Conservation (phyloP, 225 moss, liverwort and hornwort genomes). For the Marchantia paleacea region DNA sequence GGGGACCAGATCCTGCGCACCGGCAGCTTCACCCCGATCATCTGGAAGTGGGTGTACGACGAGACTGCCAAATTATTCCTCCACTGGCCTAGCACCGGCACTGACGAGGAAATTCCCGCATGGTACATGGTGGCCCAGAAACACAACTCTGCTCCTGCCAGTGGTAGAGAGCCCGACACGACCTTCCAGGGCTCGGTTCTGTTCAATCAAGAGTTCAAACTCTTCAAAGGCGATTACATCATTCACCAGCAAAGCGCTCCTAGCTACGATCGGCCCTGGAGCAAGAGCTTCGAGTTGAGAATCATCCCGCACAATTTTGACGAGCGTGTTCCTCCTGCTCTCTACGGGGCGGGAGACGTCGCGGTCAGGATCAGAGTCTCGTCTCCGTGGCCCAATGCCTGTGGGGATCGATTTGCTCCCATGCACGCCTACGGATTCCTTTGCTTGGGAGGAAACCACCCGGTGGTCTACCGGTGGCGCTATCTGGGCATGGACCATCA, state of each 20-base stretch:
- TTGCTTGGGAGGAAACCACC: neutral
- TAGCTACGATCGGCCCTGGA: neutral
- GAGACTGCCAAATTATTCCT: neutral
- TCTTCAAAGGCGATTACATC: neutral
- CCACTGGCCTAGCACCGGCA: neutral
- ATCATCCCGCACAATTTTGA: neutral
- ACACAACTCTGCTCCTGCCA: neutral
- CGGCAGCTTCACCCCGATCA: neutral
- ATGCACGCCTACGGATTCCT: neutral
- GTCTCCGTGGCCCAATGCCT: neutral
- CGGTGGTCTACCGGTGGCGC: neutral
- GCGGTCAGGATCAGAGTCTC: neutral
- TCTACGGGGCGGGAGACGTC: neutral
- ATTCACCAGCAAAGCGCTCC: neutral
- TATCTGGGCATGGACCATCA: neutral
- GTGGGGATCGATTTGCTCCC: neutral
- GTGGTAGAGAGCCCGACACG: neutral
- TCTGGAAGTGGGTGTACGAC: neutral
- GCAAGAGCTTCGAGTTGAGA: neutral
- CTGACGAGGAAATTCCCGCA: neutral
- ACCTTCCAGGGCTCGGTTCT: neutral
- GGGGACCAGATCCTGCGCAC: constrained; percentile 1
- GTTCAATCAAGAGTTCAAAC: neutral
- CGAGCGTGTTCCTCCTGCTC: neutral
- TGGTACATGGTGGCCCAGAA: constrained; percentile 2